Base-by-base conservation (phyloP, 108 stramenopile genomes). In the Chaetoceros muelleri region DNA sequence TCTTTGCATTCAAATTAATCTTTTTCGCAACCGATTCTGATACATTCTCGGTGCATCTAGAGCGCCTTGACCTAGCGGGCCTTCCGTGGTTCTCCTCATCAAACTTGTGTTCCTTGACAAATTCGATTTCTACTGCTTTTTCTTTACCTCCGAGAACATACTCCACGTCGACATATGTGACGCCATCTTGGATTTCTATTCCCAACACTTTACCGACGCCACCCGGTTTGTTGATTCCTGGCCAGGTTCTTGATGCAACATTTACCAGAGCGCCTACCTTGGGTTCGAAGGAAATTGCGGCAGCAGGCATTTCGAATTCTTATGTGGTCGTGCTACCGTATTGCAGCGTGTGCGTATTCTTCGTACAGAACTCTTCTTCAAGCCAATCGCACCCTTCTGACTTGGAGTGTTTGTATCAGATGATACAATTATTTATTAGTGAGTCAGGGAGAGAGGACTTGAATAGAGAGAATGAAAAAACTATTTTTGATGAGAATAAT, bases 171-270 rank as follows among this genome's bases (percentile, higher is more conserved):
- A 40, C 34, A 40, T 10, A 13, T 13, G 13, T 22, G 3, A 30
- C 53, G 20, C 19, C 21, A 13, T 30, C 27, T 5, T 46, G 29
- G 17, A 22, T 28, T 26, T 65, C 46, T 1, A 61, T 44, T 17
- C 56, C 51, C 2, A 47, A 47, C 24, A 70, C 60, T 45, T 51
- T 44, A 1, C 69, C 69, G 23, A 60, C 47, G 2, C 64, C 69
- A 18, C 64, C 69, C 17, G 29, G 60, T 48, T 66, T 60, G 40
- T 66, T 65, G 13, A 61, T 61, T 5, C 64, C 69, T 0, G 64
- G 69, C 58, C 52, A 65, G 21, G 65, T 70, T 53, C 65, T 20
- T 29, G 58, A 48, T 2, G 19, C 44, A 20, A 70, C 64, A 24
- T 59, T 46, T 28, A 70, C 69, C 20, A 55, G n/a, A 20, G 27